These are phyloP conservation scores for Zarea fungicola DNA, from an alignment of 2,329 filamentous ascomycete genomes.

Conservation along the genomic window DNA sequence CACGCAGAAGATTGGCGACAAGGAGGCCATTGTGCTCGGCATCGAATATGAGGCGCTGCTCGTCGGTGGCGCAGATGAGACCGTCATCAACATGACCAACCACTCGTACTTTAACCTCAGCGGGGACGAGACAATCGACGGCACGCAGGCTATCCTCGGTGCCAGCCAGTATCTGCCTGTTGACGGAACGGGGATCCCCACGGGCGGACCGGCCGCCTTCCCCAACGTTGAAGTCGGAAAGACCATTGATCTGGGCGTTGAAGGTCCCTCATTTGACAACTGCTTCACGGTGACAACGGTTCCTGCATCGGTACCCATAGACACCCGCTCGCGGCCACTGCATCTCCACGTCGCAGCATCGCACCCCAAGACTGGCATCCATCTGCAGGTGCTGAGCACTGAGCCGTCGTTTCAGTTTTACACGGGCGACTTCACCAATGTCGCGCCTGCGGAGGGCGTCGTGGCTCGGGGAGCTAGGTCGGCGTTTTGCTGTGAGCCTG, in stretches of 20 bases:
- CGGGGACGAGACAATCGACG: constrained; percentile 46
- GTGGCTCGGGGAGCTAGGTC: constrained; percentile 62
- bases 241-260: constrained; percentile 66
- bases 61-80: constrained; percentile 76
- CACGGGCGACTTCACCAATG: constrained; percentile 78
- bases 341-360: constrained; percentile 64
- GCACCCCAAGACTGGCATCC: constrained; percentile 68
- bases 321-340: constrained; percentile 60
- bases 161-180: constrained; percentile 65
- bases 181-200: constrained; percentile 69
- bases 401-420: constrained; percentile 98
- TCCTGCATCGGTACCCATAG: constrained; percentile 54
- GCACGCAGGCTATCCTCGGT: constrained; percentile 61
- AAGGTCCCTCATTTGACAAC: constrained; percentile 76
- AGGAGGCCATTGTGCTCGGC: constrained; percentile 65
- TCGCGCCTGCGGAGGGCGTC: constrained; percentile 59
- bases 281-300: constrained; percentile 76
- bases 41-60: constrained; percentile 90
- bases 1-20: constrained; percentile 57
- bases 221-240: constrained; percentile 59
- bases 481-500: constrained; percentile 90
- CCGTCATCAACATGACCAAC: constrained; percentile 88
- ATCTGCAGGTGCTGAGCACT: constrained; percentile 83
- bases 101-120: constrained; percentile 76
- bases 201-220: constrained; percentile 58